A percentile compares a stretch with the other conserved stretches of the same genome.
phyloP scores from a whole-genome alignment of 2,329 filamentous ascomycete species.

The Nakataea oryzae region DNA sequence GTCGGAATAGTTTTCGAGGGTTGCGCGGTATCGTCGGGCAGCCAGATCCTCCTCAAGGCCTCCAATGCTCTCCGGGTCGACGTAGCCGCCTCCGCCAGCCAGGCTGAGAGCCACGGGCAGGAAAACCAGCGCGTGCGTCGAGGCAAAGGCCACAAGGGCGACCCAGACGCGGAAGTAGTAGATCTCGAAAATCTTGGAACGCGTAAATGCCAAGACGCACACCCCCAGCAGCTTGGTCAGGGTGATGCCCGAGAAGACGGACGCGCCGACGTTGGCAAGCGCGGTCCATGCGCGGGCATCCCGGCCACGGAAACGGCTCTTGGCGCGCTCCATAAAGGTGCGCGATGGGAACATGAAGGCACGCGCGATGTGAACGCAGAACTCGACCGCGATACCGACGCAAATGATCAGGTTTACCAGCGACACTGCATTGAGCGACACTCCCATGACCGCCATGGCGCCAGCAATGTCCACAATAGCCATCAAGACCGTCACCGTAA shows the following conservation, averaged over 20 bases:
- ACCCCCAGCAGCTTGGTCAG: conserved; percentile 92
- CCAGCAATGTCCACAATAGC: conserved; percentile 89
- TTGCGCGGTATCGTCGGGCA: conserved; percentile 59
- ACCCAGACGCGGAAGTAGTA: conserved; percentile 99
- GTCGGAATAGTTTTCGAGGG: conserved; percentile 70
- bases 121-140: conserved; percentile 80
- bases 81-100: conserved; percentile 76
- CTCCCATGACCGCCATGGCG: conserved; percentile 79
- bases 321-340: conserved; percentile 70
- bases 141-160: conserved; percentile 80
- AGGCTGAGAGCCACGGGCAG: conserved; percentile 82
- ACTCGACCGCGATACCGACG: conserved; percentile 92
- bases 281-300: conserved; percentile 88
- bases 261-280: conserved; percentile 86
- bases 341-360: conserved; percentile 91
- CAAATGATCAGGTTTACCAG: conserved; percentile 96
- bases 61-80: conserved; percentile 78
- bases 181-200: conserved; percentile 98
- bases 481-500: conserved; percentile 85
- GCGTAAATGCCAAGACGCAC: conserved; percentile 82
- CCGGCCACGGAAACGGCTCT: conserved; percentile 65
- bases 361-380: conserved; percentile 91
- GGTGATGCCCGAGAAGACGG: conserved; percentile 92
- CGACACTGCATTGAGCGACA: conserved; percentile 89
- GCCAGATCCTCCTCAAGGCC: conserved; percentile 85